Base-by-base conservation (phyloP, 2,329 filamentous ascomycete genomes). In the Beauveria brongniartii region DNA sequence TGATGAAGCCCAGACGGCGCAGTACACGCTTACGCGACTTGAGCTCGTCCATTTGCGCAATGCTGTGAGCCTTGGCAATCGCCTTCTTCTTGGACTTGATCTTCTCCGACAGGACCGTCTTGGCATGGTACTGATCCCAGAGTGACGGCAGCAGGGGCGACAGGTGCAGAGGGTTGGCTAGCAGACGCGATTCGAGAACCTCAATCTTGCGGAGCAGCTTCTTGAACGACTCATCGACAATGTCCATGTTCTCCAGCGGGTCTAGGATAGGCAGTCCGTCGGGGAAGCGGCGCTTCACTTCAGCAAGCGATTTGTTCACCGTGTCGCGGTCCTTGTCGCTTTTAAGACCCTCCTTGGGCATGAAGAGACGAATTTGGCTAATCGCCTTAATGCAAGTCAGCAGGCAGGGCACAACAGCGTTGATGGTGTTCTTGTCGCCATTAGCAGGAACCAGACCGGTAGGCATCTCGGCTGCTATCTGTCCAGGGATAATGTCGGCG, bases 21-120 rank as follows among this genome's bases (percentile, higher is more conserved):
- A 99, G 82, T 5, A 99, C 94, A 67, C 94, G 89, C 79, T 97
- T 99, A 64, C 94, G 88, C 65, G 90, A 92, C 78, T 97, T 97
- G 63, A 99, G 83, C 75, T 99, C 94, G 68, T 99, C 94, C 64
- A 97, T 82, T 73, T 99, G 93, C 62, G 94, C 88, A 62, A 97
- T 89, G 63, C 89, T 92, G 71, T 95, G 85, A 0, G 92, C 92
- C 65, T 89, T 88, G 24, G 84, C 80, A 64, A 99, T 97, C 62
- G 90, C 83, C 77, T 92, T 95, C 78, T 95, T 96, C 68, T 89
- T 86, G 22, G 84, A 84, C 78, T 95, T 97, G 76, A 97, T 93
- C 75, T 91, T 86, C 12, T 89, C 86, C 18, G 78, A 79, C 14
- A 95, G 74, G 55, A 85, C 83, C 26, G 94, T 83, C 80, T 99